Conservation (phyloP, 306 rosid genomes). For the Cicer pinnatifidum region DNA sequence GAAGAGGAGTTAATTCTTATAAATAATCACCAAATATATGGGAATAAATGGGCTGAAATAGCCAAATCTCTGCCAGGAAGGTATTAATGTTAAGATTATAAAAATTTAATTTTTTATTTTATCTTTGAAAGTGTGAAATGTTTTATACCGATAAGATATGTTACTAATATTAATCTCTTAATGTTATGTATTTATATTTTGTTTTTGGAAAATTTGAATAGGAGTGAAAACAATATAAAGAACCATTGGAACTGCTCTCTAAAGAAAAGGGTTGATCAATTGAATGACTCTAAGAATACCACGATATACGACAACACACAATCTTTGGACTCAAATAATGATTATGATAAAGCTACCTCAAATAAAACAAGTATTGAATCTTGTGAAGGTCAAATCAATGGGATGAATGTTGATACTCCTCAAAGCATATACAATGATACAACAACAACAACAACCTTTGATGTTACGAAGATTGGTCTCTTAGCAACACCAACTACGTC, state of each 20-base stretch:
- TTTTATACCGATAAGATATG: too few species aligned
- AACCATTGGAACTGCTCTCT: slow-evolving; percentile 55
- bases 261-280: slow-evolving; percentile 41
- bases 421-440: neutral
- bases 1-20: slow-evolving; percentile 55
- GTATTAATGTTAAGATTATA: slow-evolving; percentile 19
- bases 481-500: neutral
- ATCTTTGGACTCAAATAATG: neutral
- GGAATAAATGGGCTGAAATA: slow-evolving; percentile 63
- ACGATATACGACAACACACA: slow-evolving; percentile 15
- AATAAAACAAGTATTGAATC: neutral
- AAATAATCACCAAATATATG: slow-evolving; percentile 46
- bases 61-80: slow-evolving; percentile 58
- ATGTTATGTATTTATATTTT: neutral
- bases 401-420: neutral
- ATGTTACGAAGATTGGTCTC: neutral
- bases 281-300: neutral
- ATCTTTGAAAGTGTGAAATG: too few species aligned
- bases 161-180: too few species aligned
- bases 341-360: neutral
- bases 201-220: slow-evolving; percentile 28
- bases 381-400: neutral
- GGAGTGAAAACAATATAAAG: slow-evolving; percentile 58
- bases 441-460: neutral
- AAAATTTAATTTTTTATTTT: too few species aligned